These are phyloP conservation scores for Rhynchosporium secalis DNA, from an alignment of 2,329 filamentous ascomycete species.

Conservation along the genomic window DNA sequence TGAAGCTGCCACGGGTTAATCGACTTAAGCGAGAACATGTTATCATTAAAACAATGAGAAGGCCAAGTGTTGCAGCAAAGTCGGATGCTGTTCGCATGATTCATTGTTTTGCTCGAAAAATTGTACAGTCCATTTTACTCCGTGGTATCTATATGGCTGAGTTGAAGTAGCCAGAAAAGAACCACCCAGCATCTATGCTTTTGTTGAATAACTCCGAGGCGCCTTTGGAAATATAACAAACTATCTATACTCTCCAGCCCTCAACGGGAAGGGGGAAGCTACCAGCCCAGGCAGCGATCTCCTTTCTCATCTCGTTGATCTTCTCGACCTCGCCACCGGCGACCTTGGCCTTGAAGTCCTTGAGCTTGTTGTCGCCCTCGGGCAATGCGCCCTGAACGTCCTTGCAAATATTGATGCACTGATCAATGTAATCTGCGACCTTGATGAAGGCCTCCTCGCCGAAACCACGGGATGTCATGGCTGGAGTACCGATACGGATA, in stretches of 20 bases:
- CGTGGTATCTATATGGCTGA: constrained; percentile 33
- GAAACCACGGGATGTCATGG: constrained; percentile 96
- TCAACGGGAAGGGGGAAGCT: constrained; percentile 90
- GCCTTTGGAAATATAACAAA: constrained; percentile 23
- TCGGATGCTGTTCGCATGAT: constrained; percentile 10
- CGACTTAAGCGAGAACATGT: background rate
- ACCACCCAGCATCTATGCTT: constrained; percentile 24
- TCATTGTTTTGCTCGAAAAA: constrained; percentile 2
- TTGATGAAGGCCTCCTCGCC: constrained; percentile 88
- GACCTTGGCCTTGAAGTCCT: constrained; percentile 98
- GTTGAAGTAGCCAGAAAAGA: constrained; percentile 36
- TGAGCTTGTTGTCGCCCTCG: constrained; percentile 98
- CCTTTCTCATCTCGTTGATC: constrained; percentile 83
- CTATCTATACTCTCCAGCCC: constrained; percentile 55
- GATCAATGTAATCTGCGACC: constrained; percentile 86
- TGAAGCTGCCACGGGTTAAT: no score
- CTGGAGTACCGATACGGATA: constrained; percentile 93
- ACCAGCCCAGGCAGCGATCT: constrained; percentile 84
- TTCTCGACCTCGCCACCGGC: constrained; percentile 73
- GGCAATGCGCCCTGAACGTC: constrained; percentile 80
- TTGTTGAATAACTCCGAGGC: constrained; percentile 28
- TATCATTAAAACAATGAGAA: background rate
- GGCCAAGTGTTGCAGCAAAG: background rate
- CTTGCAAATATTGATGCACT: constrained; percentile 85
- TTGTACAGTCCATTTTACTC: constrained; percentile 19